phyloP scores from a whole-genome alignment of 345 rosid genomes.

The Lepidium didymum region DNA sequence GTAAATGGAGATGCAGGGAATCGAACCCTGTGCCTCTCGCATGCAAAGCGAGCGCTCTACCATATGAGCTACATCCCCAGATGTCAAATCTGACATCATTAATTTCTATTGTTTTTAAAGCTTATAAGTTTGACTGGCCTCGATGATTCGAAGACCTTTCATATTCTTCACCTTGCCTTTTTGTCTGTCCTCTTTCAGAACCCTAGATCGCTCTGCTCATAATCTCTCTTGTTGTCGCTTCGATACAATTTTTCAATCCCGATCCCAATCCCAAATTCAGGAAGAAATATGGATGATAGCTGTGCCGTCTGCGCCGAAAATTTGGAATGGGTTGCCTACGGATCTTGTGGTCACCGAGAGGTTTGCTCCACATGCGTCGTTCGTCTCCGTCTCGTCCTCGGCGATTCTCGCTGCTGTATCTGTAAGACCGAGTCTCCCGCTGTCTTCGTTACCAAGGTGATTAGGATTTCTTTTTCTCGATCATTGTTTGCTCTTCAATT shows the following conservation, averaged over 20 bases:
- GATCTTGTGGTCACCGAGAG: constrained; percentile 88
- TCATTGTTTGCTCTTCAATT: not conserved
- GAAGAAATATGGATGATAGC: constrained; percentile 65
- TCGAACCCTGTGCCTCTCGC: constrained; percentile 64
- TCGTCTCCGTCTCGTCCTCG: constrained; percentile 84
- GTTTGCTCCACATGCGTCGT: constrained; percentile 87
- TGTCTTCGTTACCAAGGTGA: constrained; percentile 85
- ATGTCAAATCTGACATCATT: not conserved
- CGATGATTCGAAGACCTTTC: not conserved
- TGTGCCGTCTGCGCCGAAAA: constrained; percentile 92
- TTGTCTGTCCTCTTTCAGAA: constrained; percentile 6
- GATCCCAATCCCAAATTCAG: constrained; percentile 3
- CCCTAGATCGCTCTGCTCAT: constrained; percentile 30
- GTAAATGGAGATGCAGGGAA: constrained; percentile 19
- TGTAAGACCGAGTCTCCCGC: constrained; percentile 67
- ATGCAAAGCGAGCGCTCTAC: constrained; percentile 95
- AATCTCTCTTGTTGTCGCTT: not conserved
- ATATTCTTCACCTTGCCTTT: constrained; percentile 7
- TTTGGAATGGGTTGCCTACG: constrained; percentile 92
- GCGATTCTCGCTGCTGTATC: constrained; percentile 85
- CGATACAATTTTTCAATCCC: not conserved
- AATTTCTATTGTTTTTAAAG: not conserved
- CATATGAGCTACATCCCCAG: constrained; percentile 39
- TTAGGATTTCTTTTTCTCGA: constrained; percentile 11
- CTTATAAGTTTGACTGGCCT: constrained; percentile 5